Conservation (phyloP, 805 yeast species). For the Metschnikowia matae region DNA sequence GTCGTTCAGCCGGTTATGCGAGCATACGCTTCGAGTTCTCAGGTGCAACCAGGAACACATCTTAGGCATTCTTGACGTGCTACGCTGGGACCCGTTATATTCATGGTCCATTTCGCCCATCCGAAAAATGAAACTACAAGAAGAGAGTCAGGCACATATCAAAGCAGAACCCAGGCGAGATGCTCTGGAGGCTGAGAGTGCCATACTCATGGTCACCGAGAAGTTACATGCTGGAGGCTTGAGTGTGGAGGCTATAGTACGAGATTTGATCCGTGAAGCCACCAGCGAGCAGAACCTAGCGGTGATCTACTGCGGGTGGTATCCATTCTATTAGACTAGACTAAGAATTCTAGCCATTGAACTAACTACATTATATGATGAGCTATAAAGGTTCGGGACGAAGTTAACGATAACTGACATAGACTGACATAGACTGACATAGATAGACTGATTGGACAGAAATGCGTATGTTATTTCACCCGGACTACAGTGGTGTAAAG, state of each 20-base stretch:
- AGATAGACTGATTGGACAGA: no score
- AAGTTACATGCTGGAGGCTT: constrained; percentile 65
- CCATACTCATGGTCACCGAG: constrained; percentile 65
- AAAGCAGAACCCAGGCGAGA: constrained; percentile 29
- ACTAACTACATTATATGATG: no score
- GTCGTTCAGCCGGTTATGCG: constrained; percentile 66
- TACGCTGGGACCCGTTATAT: constrained; percentile 89
- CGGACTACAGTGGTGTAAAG: no score
- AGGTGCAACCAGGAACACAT: constrained; percentile 65
- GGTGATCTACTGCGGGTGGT: constrained; percentile 79
- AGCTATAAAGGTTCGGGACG: no score
- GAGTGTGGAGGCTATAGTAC: constrained; percentile 78
- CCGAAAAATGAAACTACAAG: constrained; percentile 52
- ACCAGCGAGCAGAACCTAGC: constrained; percentile 63
- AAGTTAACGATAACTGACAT: no score
- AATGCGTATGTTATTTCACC: no score
- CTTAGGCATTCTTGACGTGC: constrained; percentile 74
- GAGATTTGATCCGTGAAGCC: constrained; percentile 78
- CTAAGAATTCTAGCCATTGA: no score
- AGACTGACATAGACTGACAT: no score
- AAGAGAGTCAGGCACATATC: constrained; percentile 21
- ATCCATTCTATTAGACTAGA: constrained; percentile 54
- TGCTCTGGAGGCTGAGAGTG: constrained; percentile 74
- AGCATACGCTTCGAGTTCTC: constrained; percentile 64
- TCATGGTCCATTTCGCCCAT: constrained; percentile 87